Conservation (phyloP, 2,329 filamentous ascomycete genomes). For the Fusarium mangiferae region DNA sequence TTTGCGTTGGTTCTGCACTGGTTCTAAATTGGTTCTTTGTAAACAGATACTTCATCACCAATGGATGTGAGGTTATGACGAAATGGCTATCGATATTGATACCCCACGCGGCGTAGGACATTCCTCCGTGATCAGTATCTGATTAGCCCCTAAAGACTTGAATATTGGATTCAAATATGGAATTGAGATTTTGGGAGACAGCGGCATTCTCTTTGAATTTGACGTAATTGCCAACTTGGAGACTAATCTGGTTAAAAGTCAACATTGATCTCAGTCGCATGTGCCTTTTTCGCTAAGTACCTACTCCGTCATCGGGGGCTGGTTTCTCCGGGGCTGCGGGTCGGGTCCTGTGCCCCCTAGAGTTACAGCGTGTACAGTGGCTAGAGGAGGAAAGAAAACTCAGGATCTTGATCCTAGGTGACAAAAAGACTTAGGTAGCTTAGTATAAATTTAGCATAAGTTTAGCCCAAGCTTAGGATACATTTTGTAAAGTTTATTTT, state of each 20-base stretch:
- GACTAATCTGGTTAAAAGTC: background rate
- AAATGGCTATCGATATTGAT: slow-evolving; percentile 24
- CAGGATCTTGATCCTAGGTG: no score
- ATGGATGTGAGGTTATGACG: slow-evolving; percentile 34
- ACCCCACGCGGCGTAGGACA: slow-evolving; percentile 14
- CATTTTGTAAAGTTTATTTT: no score
- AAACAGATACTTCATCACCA: background rate
- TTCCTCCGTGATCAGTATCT: background rate
- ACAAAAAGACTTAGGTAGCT: no score
- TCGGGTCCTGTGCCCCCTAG: slow-evolving; percentile 25
- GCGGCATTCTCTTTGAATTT: background rate
- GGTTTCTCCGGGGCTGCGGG: slow-evolving; percentile 38
- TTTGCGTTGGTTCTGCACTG: background rate
- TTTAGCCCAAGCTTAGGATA: no score
- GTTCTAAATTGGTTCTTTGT: background rate
- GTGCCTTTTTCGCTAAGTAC: slow-evolving; percentile 38
- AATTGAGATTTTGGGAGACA: background rate
- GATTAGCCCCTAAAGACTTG: background rate
- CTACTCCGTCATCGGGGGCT: slow-evolving; percentile 36
- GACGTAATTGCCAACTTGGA: background rate
- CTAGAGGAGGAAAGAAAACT: no score
- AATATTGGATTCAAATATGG: background rate
- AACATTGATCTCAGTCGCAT: slow-evolving; percentile 1
- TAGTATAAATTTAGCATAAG: no score
- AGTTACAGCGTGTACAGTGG: slow-evolving; percentile 2